phyloP scores from a whole-genome alignment of 176 grass and related monocot genomes.

The Musa schizocarpa region DNA sequence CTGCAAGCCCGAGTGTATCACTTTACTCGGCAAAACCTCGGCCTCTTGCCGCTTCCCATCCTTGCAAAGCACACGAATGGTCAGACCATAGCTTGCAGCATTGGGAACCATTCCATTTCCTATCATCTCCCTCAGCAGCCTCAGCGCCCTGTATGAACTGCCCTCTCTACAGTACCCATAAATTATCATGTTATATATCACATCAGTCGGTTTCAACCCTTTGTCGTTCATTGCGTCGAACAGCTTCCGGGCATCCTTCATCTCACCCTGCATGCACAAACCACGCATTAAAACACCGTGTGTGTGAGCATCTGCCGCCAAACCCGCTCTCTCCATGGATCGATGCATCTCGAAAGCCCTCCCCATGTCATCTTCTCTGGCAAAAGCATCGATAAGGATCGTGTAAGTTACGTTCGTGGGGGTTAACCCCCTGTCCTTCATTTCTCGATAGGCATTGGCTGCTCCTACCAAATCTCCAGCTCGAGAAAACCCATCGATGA shows the following conservation, averaged over 20 bases:
- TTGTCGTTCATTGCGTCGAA: slow-evolving; percentile 43
- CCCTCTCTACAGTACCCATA: slow-evolving; percentile 65
- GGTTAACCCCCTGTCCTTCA: slow-evolving; percentile 43
- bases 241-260: slow-evolving; percentile 64
- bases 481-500: slow-evolving; percentile 45
- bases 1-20: slow-evolving; percentile 40
- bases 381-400: slow-evolving; percentile 57
- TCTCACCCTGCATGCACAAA: slow-evolving; percentile 47
- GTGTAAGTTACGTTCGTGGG: slow-evolving; percentile 63
- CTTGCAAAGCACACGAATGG: slow-evolving; percentile 50
- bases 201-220: slow-evolving; percentile 34
- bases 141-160: slow-evolving; percentile 47
- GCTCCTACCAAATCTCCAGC: slow-evolving; percentile 35
- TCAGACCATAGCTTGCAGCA: slow-evolving; percentile 47
- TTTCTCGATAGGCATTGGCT: slow-evolving; percentile 38
- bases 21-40: slow-evolving; percentile 37
- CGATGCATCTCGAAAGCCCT: slow-evolving; percentile 49
- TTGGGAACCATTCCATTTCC: slow-evolving; percentile 49
- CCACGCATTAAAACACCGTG: slow-evolving; percentile 43
- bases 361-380: slow-evolving; percentile 39
- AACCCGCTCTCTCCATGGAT: slow-evolving; percentile 37
- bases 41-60: slow-evolving; percentile 51
- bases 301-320: slow-evolving; percentile 44
- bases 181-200: slow-evolving; percentile 63
- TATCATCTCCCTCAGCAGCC: slow-evolving; percentile 41